Conservation (phyloP, 352 stramenopile genomes). For the Aphanomyces astaci region DNA sequence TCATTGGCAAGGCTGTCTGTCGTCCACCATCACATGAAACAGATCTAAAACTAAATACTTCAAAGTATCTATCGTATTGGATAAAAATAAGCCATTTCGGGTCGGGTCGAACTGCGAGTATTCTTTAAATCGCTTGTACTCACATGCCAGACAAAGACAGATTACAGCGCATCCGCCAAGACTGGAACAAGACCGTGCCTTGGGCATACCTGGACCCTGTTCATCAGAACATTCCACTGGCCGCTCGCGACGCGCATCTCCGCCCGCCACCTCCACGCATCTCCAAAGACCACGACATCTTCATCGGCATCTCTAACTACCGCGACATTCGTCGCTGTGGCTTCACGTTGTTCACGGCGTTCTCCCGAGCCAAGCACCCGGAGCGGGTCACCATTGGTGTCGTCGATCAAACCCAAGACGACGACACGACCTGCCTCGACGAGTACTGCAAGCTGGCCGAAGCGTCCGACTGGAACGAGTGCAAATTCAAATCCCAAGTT, state of each 20-base stretch:
- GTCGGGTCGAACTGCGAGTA: too few relatives aligned
- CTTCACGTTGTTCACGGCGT: conserved; percentile 17
- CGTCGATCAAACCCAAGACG: conserved; percentile 16
- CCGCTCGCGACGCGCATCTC: background rate
- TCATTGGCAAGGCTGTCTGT: too few relatives aligned
- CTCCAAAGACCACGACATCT: background rate
- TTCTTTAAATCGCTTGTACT: too few relatives aligned
- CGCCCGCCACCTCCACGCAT: conserved; percentile 1
- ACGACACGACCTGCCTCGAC: conserved; percentile 15
- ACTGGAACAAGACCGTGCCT: background rate
- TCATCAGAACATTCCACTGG: background rate
- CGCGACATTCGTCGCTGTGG: conserved; percentile 8
- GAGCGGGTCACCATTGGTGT: conserved; percentile 15
- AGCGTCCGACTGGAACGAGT: background rate
- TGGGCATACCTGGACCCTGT: background rate
- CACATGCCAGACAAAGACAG: too few relatives aligned
- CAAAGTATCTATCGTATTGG: too few relatives aligned
- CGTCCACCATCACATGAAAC: too few relatives aligned
- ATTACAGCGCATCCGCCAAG: background rate
- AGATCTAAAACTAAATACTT: too few relatives aligned
- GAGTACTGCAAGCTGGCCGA: conserved; percentile 17
- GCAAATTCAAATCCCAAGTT: conserved; percentile 21
- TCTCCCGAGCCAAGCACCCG: conserved; percentile 1
- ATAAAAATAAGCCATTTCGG: too few relatives aligned
- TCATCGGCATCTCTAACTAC: conserved; percentile 13